Conservation (phyloP, 2,329 filamentous ascomycete species). For the Penicillium aurantiogriseum region DNA sequence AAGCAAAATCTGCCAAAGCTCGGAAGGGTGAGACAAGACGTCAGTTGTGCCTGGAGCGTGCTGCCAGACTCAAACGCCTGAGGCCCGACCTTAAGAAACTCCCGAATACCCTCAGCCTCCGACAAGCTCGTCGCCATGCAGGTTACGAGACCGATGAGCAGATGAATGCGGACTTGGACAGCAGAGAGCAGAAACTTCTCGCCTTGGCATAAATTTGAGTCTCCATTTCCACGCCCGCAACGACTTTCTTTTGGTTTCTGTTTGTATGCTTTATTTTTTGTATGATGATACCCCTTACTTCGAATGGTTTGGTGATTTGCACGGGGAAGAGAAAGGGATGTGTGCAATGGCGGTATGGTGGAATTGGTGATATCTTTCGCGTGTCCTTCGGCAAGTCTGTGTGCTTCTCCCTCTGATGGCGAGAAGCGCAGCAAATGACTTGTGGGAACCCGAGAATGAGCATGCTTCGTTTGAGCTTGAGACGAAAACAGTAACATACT, state of each 20-base stretch:
- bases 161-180: constrained; percentile 33
- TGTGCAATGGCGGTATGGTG: not conserved
- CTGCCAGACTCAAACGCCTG: constrained; percentile 29
- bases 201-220: not conserved
- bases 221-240: not conserved
- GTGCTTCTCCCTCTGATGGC: not conserved
- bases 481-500: constrained; percentile 2
- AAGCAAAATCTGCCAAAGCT: constrained; percentile 14
- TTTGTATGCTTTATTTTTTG: constrained; percentile 11
- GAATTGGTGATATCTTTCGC: not conserved
- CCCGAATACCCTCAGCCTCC: constrained; percentile 28
- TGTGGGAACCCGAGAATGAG: not conserved
- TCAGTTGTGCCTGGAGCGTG: constrained; percentile 30
- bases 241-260: constrained; percentile 9
- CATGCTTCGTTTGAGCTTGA: not conserved
- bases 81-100: constrained; percentile 29
- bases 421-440: not conserved
- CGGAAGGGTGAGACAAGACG: constrained; percentile 30
- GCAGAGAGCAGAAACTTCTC: constrained; percentile 23
- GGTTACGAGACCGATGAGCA: constrained; percentile 32
- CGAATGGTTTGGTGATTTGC: constrained; percentile 9
- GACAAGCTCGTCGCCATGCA: constrained; percentile 32
- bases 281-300: constrained; percentile 13
- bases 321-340: not conserved
- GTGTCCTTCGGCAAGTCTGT: not conserved